These are phyloP conservation scores for Ilyonectria destructans DNA, from an alignment of 2,329 filamentous ascomycete species.

Conservation along the genomic window DNA sequence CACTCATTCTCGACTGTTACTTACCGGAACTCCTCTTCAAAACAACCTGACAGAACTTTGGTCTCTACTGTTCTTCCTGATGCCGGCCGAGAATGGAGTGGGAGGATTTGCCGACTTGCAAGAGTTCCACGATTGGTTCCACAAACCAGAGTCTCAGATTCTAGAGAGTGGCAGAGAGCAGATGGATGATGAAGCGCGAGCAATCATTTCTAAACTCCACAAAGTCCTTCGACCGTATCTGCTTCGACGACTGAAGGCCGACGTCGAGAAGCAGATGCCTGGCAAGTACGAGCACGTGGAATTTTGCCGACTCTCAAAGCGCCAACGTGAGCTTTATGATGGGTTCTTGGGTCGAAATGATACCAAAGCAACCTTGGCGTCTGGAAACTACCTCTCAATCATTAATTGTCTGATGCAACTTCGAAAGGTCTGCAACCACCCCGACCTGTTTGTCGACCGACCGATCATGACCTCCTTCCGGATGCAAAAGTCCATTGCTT, in stretches of 20 bases:
- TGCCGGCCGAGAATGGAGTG: constrained; percentile 89
- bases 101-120: constrained; percentile 95
- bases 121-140: constrained; percentile 97
- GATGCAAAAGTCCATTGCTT: constrained; percentile 84
- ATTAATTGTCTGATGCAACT: constrained; percentile 99
- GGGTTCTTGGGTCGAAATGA: constrained; percentile 94
- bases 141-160: constrained; percentile 95
- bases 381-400: constrained; percentile 96
- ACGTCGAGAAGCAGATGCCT: constrained; percentile 99
- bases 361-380: constrained; percentile 89
- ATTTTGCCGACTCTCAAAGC: constrained; percentile 94
- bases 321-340: constrained; percentile 95
- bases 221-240: constrained; percentile 94
- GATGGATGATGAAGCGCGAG: constrained; percentile 93
- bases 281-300: constrained; percentile 98
- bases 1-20: constrained; percentile 86
- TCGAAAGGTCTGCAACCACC: constrained; percentile 98
- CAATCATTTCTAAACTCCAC: constrained; percentile 93
- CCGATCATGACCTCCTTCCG: constrained; percentile 98
- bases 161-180: constrained; percentile 94
- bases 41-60: constrained; percentile 98
- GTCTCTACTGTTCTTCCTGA: constrained; percentile 96
- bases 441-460: constrained; percentile 94
- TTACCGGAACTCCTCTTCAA: constrained; percentile 96
- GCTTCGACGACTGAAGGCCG: constrained; percentile 90